phyloP scores from a whole-genome alignment of 2,329 filamentous ascomycete genomes.

The Hirsutella rhossiliensis region DNA sequence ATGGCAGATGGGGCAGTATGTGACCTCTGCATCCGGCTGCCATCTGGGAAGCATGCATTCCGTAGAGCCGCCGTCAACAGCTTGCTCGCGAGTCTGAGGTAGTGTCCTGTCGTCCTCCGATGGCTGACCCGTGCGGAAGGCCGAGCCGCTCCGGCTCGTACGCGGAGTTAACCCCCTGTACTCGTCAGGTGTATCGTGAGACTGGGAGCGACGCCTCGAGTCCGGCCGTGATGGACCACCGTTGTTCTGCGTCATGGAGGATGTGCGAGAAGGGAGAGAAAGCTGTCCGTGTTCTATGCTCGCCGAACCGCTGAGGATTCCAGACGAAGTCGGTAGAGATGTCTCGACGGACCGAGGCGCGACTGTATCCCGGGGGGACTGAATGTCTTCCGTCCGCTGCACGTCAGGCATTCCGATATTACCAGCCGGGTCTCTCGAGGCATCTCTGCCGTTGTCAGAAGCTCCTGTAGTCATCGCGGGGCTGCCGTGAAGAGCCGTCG shows the following conservation, averaged over 20 bases:
- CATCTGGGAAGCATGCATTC: constrained; percentile 58
- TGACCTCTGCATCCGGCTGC: constrained; percentile 80
- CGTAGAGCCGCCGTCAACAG: constrained; percentile 4
- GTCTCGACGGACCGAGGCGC: not conserved
- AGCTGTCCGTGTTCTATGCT: not conserved
- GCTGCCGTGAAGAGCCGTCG: constrained; percentile 3
- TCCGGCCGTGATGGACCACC: not conserved
- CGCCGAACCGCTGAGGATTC: not conserved
- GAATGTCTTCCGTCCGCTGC: not conserved
- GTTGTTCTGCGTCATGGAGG: constrained; percentile 2
- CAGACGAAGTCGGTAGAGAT: not conserved
- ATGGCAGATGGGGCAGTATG: constrained; percentile 73
- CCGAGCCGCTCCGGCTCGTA: not conserved
- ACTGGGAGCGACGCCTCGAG: not conserved
- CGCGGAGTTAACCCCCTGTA: not conserved
- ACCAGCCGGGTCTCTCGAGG: not conserved
- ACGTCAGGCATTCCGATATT: not conserved
- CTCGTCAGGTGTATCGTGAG: not conserved
- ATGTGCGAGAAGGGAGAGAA: constrained; percentile 7
- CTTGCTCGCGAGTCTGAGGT: not conserved
- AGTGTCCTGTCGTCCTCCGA: not conserved
- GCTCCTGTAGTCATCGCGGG: constrained; percentile 1
- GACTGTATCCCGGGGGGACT: not conserved
- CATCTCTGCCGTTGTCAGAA: not conserved
- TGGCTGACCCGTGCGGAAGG: not conserved